These are phyloP conservation scores for Pseudofabraea citricarpa DNA, from an alignment of 2,329 filamentous ascomycete genomes.

Conservation along the genomic window DNA sequence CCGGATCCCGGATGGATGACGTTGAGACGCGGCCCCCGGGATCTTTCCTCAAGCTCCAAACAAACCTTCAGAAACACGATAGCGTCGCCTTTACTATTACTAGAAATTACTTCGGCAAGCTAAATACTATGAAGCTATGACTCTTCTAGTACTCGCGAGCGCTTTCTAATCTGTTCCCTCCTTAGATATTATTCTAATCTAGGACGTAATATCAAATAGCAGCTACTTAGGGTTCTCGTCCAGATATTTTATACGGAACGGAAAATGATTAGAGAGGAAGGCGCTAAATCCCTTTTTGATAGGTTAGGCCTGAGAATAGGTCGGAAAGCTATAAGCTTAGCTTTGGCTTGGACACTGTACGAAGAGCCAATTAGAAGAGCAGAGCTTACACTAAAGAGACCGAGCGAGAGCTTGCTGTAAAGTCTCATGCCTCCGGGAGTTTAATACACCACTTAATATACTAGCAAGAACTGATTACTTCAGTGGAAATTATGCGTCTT, in stretches of 20 bases:
- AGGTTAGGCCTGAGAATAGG: constrained; percentile 83
- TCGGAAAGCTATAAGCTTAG: constrained; percentile 86
- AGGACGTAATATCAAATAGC: constrained; percentile 44
- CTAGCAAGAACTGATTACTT: too few species aligned
- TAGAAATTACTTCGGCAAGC: not conserved
- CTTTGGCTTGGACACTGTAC: constrained; percentile 96
- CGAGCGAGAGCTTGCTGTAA: constrained; percentile 12
- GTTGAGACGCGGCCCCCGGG: not conserved
- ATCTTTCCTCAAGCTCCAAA: not conserved
- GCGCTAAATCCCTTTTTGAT: constrained; percentile 74
- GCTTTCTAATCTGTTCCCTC: not conserved
- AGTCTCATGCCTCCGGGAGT: too few species aligned
- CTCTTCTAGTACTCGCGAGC: not conserved
- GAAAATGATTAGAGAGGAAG: constrained; percentile 79
- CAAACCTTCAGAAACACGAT: not conserved
- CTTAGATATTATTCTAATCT: constrained; percentile 17
- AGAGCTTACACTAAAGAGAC: constrained; percentile 25
- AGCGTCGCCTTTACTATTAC: too few species aligned
- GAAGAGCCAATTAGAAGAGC: constrained; percentile 83
- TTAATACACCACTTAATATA: constrained; percentile 12
- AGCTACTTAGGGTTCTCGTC: constrained; percentile 42
- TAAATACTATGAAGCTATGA: not conserved
- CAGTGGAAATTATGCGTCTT: too few species aligned
- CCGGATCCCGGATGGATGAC: not conserved
- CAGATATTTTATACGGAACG: constrained; percentile 71